Conservation (phyloP, 257 asterid genomes). For the Nicotiana tomentosiformis region DNA sequence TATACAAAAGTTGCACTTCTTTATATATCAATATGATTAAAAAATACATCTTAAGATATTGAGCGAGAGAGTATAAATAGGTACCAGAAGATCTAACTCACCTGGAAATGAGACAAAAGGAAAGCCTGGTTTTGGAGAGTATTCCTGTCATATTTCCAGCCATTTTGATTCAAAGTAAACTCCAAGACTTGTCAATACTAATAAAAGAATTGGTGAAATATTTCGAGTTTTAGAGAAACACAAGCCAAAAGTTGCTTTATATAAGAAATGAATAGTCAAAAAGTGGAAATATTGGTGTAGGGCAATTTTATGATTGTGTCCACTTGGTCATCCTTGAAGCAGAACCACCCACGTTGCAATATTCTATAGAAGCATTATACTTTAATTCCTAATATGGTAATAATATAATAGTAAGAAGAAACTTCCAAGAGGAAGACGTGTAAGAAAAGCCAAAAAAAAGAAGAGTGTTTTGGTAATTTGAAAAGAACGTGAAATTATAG, state of each 20-base stretch:
- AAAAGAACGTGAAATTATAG: too few relatives aligned
- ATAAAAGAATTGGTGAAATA: not conserved
- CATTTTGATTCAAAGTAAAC: not conserved
- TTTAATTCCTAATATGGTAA: too few relatives aligned
- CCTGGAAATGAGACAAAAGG: not conserved
- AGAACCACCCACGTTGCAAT: not conserved
- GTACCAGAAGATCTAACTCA: not conserved
- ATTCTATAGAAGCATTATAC: not conserved
- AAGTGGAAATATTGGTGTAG: not conserved
- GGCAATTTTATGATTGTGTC: not conserved
- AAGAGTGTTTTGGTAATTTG: not conserved
- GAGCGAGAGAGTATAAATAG: too few relatives aligned
- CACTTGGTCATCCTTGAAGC: not conserved
- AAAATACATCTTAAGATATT: too few relatives aligned
- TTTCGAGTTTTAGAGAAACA: not conserved
- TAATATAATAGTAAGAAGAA: not conserved
- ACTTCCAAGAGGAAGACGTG: not conserved
- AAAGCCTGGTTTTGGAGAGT: not conserved
- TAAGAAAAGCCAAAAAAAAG: not conserved
- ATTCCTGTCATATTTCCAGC: not conserved
- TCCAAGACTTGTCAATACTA: not conserved
- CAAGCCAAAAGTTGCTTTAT: not conserved
- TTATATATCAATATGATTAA: too few relatives aligned
- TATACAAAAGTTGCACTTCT: too few relatives aligned
- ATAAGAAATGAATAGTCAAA: constrained; percentile 1